Evolutionary conservation across 768 basidiomycete species (phyloP).

Genomic region (Dioszegia hungarica): DNA sequence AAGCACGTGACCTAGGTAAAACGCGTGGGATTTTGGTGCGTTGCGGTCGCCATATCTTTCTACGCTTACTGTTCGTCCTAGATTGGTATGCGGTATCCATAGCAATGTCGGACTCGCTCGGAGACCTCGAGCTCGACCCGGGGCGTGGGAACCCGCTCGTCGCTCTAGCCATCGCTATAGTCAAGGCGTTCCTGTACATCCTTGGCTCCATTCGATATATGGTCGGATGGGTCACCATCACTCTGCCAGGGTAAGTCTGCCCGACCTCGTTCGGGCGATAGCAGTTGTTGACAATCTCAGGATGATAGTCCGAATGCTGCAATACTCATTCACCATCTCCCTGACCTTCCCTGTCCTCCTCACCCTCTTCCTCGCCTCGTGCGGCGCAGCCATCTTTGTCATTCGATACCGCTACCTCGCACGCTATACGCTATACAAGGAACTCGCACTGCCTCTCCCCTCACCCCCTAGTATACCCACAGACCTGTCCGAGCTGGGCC

Average conservation of each 20-base stretch:
- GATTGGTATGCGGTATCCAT: no score
- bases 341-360: constrained; percentile 90
- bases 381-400: constrained; percentile 71
- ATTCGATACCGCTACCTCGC: constrained; percentile 59
- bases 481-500: constrained; percentile 64
- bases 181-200: constrained; percentile 45
- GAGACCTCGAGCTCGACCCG: neutral
- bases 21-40: no score
- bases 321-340: constrained; percentile 53
- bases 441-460: constrained; percentile 36
- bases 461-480: constrained; percentile 26
- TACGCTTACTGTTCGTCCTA: no score
- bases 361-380: constrained; percentile 64
- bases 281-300: no score
- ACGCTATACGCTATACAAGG: constrained; percentile 50
- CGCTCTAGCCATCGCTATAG: constrained; percentile 39
- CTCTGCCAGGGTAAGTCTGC: constrained; percentile 63
- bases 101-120: no score
- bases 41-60: no score
- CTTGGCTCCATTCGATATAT: constrained; percentile 49
- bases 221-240: constrained; percentile 75
- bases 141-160: constrained; percentile 34
- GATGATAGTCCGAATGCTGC: constrained; percentile 43
- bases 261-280: no score
- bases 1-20: neutral